These are phyloP conservation scores for Thelephora terrestris DNA, from an alignment of 1,284 basidiomycete genomes.

Conservation along the genomic window DNA sequence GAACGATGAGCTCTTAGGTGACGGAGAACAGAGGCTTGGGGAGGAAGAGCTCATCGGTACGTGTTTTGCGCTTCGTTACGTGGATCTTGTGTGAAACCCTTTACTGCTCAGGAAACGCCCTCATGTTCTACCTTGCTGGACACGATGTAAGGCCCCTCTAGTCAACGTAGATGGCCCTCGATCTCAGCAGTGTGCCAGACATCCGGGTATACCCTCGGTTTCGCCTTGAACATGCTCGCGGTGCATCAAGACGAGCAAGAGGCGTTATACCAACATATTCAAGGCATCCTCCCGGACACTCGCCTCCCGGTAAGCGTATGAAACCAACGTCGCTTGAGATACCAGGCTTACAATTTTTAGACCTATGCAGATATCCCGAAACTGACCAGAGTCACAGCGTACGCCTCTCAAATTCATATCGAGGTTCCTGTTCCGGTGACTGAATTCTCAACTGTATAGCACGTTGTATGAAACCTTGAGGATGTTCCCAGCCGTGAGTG, in stretches of 20 bases:
- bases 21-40: constrained; percentile 27
- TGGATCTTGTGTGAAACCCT: no score
- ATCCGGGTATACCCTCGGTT: constrained; percentile 45
- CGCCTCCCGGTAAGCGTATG: constrained; percentile 28
- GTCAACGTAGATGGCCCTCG: neutral
- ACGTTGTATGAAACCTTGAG: constrained; percentile 52
- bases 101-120: constrained; percentile 36
- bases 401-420: constrained; percentile 11
- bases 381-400: constrained; percentile 37
- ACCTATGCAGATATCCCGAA: constrained; percentile 41
- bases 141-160: constrained; percentile 36
- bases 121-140: constrained; percentile 39
- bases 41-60: constrained; percentile 42
- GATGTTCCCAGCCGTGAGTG: constrained; percentile 44
- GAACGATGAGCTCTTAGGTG: constrained; percentile 24
- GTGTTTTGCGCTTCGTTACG: constrained; percentile 3
- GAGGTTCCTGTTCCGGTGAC: neutral
- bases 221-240: constrained; percentile 41
- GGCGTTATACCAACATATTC: constrained; percentile 43
- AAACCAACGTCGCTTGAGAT: neutral
- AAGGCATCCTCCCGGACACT: constrained; percentile 30
- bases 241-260: constrained; percentile 54
- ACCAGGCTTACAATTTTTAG: constrained; percentile 17
- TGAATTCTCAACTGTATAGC: constrained; percentile 20
- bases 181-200: constrained; percentile 26